Conservation (phyloP, 2,329 filamentous ascomycete species). For the Neurospora sp. region DNA sequence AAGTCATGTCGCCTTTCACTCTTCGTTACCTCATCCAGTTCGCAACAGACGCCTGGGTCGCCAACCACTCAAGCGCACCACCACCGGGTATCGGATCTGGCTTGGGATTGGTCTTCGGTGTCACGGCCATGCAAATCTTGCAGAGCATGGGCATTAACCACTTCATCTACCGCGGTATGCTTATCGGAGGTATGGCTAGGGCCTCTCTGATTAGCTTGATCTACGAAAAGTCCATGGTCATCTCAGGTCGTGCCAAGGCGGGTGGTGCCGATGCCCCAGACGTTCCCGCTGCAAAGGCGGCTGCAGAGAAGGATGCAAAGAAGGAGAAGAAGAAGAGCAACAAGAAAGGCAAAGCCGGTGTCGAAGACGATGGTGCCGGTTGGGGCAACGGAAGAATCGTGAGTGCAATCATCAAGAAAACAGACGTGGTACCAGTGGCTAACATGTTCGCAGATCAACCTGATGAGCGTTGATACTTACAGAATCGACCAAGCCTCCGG, state of each 20-base stretch:
- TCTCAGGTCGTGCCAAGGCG: constrained; percentile 80
- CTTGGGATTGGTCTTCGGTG: constrained; percentile 73
- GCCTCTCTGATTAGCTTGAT: constrained; percentile 77
- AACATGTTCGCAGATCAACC: constrained; percentile 41
- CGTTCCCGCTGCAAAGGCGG: constrained; percentile 34
- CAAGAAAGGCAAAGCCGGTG: constrained; percentile 34
- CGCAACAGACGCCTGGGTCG: constrained; percentile 67
- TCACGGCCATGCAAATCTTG: constrained; percentile 74
- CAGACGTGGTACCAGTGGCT: background rate
- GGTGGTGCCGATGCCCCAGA: constrained; percentile 55
- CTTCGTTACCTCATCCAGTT: constrained; percentile 82
- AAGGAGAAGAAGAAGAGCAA: constrained; percentile 28
- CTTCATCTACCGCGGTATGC: constrained; percentile 88
- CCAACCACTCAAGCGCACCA: constrained; percentile 38
- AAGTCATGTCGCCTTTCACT: constrained; percentile 77
- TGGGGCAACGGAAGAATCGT: constrained; percentile 87
- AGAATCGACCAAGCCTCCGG: constrained; percentile 82
- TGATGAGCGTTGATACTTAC: constrained; percentile 95
- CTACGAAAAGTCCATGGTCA: constrained; percentile 84
- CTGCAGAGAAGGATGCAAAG: constrained; percentile 25
- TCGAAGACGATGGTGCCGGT: constrained; percentile 62
- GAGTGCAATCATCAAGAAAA: constrained; percentile 1
- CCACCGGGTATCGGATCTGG: constrained; percentile 64
- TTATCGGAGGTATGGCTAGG: constrained; percentile 75
- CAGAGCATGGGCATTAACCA: constrained; percentile 80